Conservation (phyloP, 1,139 yeast species). For the Hemisphaericaspora xylanilytica region DNA sequence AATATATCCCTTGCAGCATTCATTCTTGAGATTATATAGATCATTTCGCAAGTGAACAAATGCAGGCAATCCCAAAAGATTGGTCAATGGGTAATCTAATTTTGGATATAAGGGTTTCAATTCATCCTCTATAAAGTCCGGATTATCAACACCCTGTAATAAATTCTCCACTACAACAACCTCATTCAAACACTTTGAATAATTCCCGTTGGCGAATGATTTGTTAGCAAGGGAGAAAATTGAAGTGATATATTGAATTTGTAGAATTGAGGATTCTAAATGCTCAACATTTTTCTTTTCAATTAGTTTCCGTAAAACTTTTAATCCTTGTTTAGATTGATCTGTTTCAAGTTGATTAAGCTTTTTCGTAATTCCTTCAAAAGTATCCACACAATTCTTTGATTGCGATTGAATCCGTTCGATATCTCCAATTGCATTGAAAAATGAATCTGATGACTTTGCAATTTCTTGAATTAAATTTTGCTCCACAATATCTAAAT, state of each 20-base stretch:
- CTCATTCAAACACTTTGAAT: conserved; percentile 45
- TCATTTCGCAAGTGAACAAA: conserved; percentile 53
- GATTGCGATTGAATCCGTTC: conserved; percentile 61
- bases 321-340: conserved; percentile 53
- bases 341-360: conserved; percentile 44
- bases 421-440: conserved; percentile 78
- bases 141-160: conserved; percentile 48
- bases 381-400: conserved; percentile 45
- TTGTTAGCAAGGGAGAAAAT: conserved; percentile 53
- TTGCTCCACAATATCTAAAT: conserved; percentile 81
- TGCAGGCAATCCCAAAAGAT: conserved; percentile 59
- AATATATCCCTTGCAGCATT: conserved; percentile 69
- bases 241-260: conserved; percentile 51
- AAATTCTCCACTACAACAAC: conserved; percentile 57
- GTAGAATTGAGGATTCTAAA: conserved; percentile 65
- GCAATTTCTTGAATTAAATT: conserved; percentile 81
- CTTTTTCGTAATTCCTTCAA: conserved; percentile 44
- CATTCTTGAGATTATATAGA: conserved; percentile 47
- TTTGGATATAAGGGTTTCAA: conserved; percentile 28
- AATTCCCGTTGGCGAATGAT: conserved; percentile 42
- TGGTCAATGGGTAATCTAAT: conserved; percentile 47
- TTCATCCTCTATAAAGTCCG: conserved; percentile 22
- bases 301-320: conserved; percentile 50
- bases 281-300: conserved; percentile 59
- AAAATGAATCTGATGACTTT: conserved; percentile 78